Percentiles rank a stretch among this genome's conserved stretches.
Conservation (phyloP, 2,329 filamentous ascomycete species). For the Xylaria sp. region DNA sequence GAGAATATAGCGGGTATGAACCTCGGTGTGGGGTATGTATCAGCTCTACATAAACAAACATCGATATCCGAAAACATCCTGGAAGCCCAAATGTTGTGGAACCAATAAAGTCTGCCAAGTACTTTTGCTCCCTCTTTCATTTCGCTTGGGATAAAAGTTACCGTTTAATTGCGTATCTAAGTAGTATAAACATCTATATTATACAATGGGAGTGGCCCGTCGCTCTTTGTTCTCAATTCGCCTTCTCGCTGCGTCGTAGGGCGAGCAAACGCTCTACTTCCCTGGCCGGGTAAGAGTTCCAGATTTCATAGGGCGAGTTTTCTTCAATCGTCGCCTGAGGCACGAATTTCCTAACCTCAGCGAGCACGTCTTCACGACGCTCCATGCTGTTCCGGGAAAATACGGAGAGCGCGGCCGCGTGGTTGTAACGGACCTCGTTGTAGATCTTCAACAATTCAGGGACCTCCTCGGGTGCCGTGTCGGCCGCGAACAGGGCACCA, state of each 20-base stretch:
- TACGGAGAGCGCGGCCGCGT: conserved; percentile 27
- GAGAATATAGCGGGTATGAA: background rate
- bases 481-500: conserved; percentile 25
- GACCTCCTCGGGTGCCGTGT: conserved; percentile 23
- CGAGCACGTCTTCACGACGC: conserved; percentile 3
- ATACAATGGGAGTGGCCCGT: no score
- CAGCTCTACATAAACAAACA: no score
- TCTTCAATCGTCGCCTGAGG: conserved; percentile 10
- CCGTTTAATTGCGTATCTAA: background rate
- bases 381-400: conserved; percentile 19
- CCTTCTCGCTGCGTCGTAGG: background rate
- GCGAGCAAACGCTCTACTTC: conserved; percentile 28
- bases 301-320: background rate
- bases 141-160: background rate
- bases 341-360: conserved; percentile 17
- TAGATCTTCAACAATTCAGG: conserved; percentile 29
- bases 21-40: background rate
- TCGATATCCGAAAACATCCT: no score
- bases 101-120: background rate
- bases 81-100: no score
- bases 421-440: conserved; percentile 30
- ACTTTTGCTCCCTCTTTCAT: background rate
- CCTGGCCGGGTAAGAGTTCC: conserved; percentile 18
- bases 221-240: no score
- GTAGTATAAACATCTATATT: no score